Evolutionary conservation across 1,139 yeast genomes (phyloP).

Genomic region (Suhomyces yuchorum): DNA sequence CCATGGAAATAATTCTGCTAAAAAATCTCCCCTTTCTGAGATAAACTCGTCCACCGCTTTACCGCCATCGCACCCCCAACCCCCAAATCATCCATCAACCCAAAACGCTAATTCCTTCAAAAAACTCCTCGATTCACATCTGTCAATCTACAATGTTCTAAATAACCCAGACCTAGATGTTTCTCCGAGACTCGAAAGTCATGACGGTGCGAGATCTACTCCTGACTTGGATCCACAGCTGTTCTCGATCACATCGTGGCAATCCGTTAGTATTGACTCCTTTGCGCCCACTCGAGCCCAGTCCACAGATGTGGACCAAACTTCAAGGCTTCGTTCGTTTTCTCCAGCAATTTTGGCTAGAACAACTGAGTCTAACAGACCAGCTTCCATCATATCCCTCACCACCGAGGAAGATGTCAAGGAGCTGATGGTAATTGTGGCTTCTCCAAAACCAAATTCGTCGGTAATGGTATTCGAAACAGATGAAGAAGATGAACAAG

Average conservation of each 20-base stretch:
- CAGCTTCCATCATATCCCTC: constrained; percentile 29
- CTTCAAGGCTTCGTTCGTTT: not conserved
- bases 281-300: constrained; percentile 5
- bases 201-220: constrained; percentile 10
- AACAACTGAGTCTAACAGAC: constrained; percentile 2
- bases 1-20: not conserved
- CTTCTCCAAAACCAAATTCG: constrained; percentile 15
- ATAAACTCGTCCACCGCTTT: not conserved
- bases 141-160: constrained; percentile 42
- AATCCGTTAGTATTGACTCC: constrained; percentile 19
- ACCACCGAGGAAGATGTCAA: constrained; percentile 31
- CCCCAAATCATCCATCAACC: not conserved
- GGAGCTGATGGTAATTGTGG: constrained; percentile 22
- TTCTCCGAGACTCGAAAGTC: constrained; percentile 16
- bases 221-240: constrained; percentile 19
- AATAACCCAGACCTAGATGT: constrained; percentile 47
- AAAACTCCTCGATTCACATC: constrained; percentile 38
- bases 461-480: constrained; percentile 45
- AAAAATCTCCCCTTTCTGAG: not conserved
- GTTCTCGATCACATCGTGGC: constrained; percentile 25
- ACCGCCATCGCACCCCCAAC: constrained; percentile 3
- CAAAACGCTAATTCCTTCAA: constrained; percentile 7
- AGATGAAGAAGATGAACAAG: constrained; percentile 44
- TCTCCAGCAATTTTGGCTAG: constrained; percentile 1
- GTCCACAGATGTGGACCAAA: not conserved